These are phyloP conservation scores for Multifurca ochricompacta DNA, from an alignment of 768 basidiomycete species.

Conservation along the genomic window DNA sequence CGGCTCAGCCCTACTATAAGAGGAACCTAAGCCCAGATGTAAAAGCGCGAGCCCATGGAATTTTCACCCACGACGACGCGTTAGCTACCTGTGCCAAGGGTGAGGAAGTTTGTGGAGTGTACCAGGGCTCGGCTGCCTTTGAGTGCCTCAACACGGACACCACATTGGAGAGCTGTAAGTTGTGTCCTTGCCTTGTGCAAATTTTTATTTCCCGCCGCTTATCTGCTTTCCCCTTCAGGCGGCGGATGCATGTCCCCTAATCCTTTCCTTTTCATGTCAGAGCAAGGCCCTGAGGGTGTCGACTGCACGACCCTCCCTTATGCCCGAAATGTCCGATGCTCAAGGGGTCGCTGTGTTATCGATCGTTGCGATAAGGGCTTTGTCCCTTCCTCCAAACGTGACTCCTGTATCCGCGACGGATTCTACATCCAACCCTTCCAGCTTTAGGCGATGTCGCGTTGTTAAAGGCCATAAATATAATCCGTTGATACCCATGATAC, in stretches of 20 bases:
- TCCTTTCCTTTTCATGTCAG: conserved; percentile 22
- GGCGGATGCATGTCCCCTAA: conserved; percentile 36
- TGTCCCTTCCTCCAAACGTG: not conserved
- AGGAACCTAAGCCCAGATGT: conserved; percentile 3
- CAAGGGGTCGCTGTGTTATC: conserved; percentile 7
- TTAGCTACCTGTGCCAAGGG: conserved; percentile 25
- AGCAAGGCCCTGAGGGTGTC: conserved; percentile 1
- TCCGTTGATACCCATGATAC: too few species aligned
- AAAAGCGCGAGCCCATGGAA: conserved; percentile 11
- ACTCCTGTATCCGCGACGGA: not conserved
- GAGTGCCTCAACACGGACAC: conserved; percentile 34
- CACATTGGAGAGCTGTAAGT: conserved; percentile 36
- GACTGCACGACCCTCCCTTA: conserved; percentile 19
- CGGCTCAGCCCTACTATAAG: conserved; percentile 25
- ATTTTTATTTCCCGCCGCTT: not conserved
- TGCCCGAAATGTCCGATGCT: conserved; percentile 14
- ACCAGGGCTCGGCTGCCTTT: conserved; percentile 28
- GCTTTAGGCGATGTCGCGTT: not conserved
- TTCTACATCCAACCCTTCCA: not conserved
- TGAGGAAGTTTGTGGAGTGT: conserved; percentile 34
- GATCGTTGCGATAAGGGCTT: not conserved
- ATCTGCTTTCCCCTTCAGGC: conserved; percentile 22
- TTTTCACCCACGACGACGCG: conserved; percentile 29
- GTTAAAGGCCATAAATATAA: too few species aligned
- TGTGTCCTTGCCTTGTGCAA: not conserved